phyloP scores from a whole-genome alignment of 148 eudicot species.

The Amaranthus palmeri region DNA sequence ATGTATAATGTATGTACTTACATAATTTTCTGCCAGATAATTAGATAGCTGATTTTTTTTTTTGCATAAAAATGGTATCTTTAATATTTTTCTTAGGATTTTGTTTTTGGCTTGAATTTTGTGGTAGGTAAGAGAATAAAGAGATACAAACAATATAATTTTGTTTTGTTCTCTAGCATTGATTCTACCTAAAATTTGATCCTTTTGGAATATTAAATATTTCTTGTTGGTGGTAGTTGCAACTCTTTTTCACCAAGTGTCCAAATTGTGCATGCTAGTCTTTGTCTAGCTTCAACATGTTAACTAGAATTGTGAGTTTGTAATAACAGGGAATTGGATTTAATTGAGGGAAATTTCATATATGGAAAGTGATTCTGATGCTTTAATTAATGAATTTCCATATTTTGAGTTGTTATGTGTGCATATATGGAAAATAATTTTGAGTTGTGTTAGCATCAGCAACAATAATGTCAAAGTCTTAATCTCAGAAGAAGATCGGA shows the following conservation, averaged over 20 bases:
- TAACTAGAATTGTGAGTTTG: not conserved
- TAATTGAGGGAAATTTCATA: not conserved
- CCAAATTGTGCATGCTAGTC: not conserved
- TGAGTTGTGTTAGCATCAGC: too few species aligned
- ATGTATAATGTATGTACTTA: slow-evolving; percentile 19
- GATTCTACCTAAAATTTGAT: not conserved
- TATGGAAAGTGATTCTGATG: not conserved
- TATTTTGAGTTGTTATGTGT: not conserved
- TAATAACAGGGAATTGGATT: not conserved
- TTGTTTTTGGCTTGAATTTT: slow-evolving; percentile 7
- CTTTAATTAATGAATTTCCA: not conserved
- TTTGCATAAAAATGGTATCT: not conserved
- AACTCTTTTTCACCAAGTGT: not conserved
- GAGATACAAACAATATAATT: slow-evolving; percentile 5
- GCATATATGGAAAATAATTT: too few species aligned
- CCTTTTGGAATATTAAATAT: not conserved
- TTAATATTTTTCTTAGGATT: not conserved
- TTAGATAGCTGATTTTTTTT: not conserved
- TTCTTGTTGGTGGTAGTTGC: not conserved
- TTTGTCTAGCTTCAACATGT: not conserved
- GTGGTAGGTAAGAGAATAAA: slow-evolving; percentile 8
- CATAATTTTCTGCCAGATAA: slow-evolving; percentile 1
- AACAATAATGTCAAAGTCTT: too few species aligned
- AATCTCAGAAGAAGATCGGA: too few species aligned
- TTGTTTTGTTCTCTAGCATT: slow-evolving; percentile 1